Evolutionary conservation across 2,329 filamentous ascomycete genomes (phyloP), one percentile per base, ranked within the genome.

Genomic region (Alternaria infectoria): DNA sequence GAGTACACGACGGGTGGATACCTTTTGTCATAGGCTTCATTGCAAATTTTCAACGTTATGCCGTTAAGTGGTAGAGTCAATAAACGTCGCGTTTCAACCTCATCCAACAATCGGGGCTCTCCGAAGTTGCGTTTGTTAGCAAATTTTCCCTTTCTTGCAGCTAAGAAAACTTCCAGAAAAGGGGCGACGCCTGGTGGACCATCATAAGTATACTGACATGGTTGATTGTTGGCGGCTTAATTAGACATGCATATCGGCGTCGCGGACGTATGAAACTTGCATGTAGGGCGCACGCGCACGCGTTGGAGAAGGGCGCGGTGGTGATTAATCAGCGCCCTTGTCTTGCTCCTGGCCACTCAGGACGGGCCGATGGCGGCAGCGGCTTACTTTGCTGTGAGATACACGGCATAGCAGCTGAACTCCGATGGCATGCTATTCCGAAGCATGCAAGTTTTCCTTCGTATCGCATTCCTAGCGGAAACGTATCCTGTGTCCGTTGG

Each of bases 1-100:
- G 59, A 59, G 51, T 62, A 68, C 59, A 66, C 66, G 65, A 61
- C 47, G 47, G 61, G 72, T 76, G 73, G 74, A 69, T 71, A 59
- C 63, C 23, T 13, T 30, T 59, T 72, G 68, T 73, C 62, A 70
- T 68, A 69, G 64, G 54, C 23, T 58, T 55, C 25, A 30, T 49
- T 69, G 66, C 64, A 71, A 72, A 68, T 68, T 71, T 73, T 71
- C 57, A 49, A 61, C 60, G 56, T 56, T 71, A 73, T 68, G 56
- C 67, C 67, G 46, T 67, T 68, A 67, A 66, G 58, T 73, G 66
- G 61, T 69, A 69, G 67, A 62, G 62, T 66, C 64, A 62, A 68
- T 66, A 50, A 69, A 64, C 46, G 46, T 54, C 25, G 45, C 52
- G 43, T 61, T 59, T 54, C 60, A 49, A 49, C 30, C 46, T 52